These are phyloP conservation scores for Pascua guehoae DNA, from an alignment of 1,284 basidiomycete species.

Conservation along the genomic window DNA sequence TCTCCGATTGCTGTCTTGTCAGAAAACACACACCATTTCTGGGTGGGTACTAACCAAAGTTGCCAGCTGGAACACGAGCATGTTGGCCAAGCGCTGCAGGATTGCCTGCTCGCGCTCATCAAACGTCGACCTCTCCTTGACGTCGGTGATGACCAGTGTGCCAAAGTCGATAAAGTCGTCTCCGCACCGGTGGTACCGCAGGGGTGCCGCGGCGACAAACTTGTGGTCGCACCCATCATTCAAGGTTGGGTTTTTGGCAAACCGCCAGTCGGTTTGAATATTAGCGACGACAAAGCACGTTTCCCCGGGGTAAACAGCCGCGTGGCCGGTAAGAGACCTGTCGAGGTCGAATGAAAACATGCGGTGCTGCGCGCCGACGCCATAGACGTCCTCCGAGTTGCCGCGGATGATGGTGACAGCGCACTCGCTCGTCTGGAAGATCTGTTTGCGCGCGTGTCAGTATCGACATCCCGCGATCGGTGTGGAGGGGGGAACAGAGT, in stretches of 20 bases:
- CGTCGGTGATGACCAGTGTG: conserved; percentile 29
- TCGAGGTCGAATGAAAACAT: neutral
- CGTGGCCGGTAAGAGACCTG: conserved; percentile 17
- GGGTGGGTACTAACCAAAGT: conserved; percentile 32
- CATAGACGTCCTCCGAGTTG: conserved; percentile 9
- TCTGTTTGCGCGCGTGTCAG: conserved; percentile 7
- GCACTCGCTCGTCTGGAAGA: conserved; percentile 13
- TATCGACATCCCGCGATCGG: neutral
- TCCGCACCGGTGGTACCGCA: conserved; percentile 25
- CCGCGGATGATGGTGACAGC: conserved; percentile 15
- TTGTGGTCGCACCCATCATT: conserved; percentile 1
- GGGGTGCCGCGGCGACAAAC: conserved; percentile 39
- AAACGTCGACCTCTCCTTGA: conserved; percentile 28
- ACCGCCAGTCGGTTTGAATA: conserved; percentile 38
- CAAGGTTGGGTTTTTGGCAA: conserved; percentile 24
- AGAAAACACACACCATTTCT: neutral
- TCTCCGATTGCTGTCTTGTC: conserved; percentile 27
- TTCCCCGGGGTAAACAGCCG: conserved; percentile 9
- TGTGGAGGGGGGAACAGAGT: neutral
- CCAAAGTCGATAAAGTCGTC: conserved; percentile 36
- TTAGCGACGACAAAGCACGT: conserved; percentile 30
- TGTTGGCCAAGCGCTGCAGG: conserved; percentile 39
- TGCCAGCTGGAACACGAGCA: conserved; percentile 44
- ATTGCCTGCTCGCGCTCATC: conserved; percentile 28
- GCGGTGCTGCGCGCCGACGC: neutral